Evolutionary conservation across 2,329 filamentous ascomycete species (phyloP).

Genomic region (Stachybotrys elegans): DNA sequence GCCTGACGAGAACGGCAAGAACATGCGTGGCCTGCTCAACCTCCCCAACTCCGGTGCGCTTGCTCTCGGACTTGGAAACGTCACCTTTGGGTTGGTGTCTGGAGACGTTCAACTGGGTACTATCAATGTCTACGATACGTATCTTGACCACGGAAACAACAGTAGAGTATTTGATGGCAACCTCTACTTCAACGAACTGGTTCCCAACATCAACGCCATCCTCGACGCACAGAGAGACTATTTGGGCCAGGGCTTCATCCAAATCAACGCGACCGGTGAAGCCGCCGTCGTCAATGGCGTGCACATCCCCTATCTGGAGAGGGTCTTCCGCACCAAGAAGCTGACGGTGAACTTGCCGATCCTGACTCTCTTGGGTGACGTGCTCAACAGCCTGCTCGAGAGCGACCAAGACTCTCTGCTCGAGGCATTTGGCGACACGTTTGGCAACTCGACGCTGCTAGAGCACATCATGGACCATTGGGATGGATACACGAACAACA

Average conservation of each 20-base stretch:
- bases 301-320: conserved; percentile 38
- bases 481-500: conserved; percentile 13
- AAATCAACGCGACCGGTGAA: conserved; percentile 36
- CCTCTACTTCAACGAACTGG: conserved; percentile 32
- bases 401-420: conserved; percentile 22
- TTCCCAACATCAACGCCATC: conserved; percentile 36
- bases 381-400: conserved; percentile 29
- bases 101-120: conserved; percentile 34
- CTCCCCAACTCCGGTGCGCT: conserved; percentile 40
- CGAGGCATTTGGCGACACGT: conserved; percentile 28
- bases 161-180: conserved; percentile 32
- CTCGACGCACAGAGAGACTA: conserved; percentile 30
- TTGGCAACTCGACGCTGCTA: conserved; percentile 35
- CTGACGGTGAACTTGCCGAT: conserved; percentile 31
- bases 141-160: conserved; percentile 38
- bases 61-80: conserved; percentile 37
- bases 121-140: conserved; percentile 31
- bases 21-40: conserved; percentile 35
- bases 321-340: conserved; percentile 33
- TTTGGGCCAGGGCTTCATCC: conserved; percentile 32
- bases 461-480: conserved; percentile 30
- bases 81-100: conserved; percentile 38
- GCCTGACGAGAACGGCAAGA: conserved; percentile 31
- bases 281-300: conserved; percentile 34
- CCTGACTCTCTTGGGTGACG: conserved; percentile 30